Evolutionary conservation across 164 flowering plant genomes (phyloP).

Genomic region (Nymphaea colorata): DNA sequence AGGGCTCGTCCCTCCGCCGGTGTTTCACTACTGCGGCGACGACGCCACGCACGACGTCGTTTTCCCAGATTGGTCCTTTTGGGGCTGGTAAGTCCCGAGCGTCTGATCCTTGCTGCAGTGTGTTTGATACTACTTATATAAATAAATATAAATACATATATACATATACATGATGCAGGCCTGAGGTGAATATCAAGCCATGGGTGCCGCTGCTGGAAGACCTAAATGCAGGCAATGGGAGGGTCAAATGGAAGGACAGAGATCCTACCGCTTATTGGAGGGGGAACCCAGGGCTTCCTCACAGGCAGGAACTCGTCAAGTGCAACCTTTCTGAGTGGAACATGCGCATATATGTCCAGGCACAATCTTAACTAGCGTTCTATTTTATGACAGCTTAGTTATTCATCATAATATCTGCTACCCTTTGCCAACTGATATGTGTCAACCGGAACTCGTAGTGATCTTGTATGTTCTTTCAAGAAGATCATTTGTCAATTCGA

Average conservation of each 20-base stretch:
- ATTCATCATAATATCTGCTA: not conserved
- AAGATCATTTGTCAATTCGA: no score
- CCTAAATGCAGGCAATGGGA: conserved; percentile 29
- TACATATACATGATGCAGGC: conserved; percentile 19
- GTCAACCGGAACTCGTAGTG: no score
- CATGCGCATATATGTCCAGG: conserved; percentile 35
- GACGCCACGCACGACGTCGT: not conserved
- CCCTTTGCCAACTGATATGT: not conserved
- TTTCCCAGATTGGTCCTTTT: conserved; percentile 3
- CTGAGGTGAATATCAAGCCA: conserved; percentile 48
- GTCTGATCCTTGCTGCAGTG: no score
- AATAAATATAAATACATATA: no score
- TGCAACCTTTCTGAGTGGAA: conserved; percentile 43
- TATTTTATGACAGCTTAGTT: not conserved
- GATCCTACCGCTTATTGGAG: conserved; percentile 65
- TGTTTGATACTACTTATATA: no score
- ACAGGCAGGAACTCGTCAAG: conserved; percentile 26
- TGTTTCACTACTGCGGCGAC: conserved; percentile 3
- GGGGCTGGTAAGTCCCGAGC: conserved; percentile 10
- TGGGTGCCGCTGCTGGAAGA: conserved; percentile 30
- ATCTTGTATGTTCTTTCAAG: no score
- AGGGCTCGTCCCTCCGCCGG: not conserved
- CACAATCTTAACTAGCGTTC: conserved; percentile 1
- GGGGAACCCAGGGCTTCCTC: conserved; percentile 35
- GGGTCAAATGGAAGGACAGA: conserved; percentile 37